Evolutionary conservation across 2,329 filamentous ascomycete species (phyloP).

Genomic region (Beauveria caledonica): DNA sequence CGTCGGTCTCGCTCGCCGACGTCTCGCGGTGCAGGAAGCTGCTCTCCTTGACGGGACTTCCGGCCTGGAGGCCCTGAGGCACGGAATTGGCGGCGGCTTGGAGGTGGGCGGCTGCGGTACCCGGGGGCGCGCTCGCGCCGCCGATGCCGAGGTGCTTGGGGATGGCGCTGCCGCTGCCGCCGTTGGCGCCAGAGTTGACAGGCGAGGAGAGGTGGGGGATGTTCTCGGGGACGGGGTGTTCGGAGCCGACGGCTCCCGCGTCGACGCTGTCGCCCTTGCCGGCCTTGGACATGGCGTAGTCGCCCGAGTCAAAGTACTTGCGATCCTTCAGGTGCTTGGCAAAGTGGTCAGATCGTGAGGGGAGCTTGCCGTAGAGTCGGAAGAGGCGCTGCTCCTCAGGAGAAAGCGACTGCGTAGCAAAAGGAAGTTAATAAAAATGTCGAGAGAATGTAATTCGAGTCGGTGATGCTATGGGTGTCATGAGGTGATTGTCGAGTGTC

Average conservation of each 20-base stretch:
- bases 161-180: conserved; percentile 21
- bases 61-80: conserved; percentile 42
- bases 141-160: conserved; percentile 25
- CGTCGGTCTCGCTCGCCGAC: conserved; percentile 42
- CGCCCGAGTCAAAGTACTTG: conserved; percentile 96
- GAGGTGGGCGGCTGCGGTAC: conserved; percentile 6
- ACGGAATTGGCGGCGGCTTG: conserved; percentile 13
- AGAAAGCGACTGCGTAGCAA: conserved; percentile 63
- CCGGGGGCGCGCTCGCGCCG: conserved; percentile 23
- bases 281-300: conserved; percentile 94
- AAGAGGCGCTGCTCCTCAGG: conserved; percentile 95
- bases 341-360: conserved; percentile 89
- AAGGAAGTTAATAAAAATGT: background rate
- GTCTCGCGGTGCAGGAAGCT: conserved; percentile 80
- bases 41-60: conserved; percentile 84
- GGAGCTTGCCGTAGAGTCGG: conserved; percentile 95
- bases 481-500: background rate
- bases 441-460: background rate
- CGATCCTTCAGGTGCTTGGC: conserved; percentile 99
- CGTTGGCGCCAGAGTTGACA: conserved; percentile 31
- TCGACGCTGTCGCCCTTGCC: conserved; percentile 93
- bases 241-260: conserved; percentile 85
- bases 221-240: conserved; percentile 91
- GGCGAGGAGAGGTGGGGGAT: conserved; percentile 82
- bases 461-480: background rate